phyloP scores from a whole-genome alignment of 2,329 filamentous ascomycete genomes.

The Penicillium polonicum region DNA sequence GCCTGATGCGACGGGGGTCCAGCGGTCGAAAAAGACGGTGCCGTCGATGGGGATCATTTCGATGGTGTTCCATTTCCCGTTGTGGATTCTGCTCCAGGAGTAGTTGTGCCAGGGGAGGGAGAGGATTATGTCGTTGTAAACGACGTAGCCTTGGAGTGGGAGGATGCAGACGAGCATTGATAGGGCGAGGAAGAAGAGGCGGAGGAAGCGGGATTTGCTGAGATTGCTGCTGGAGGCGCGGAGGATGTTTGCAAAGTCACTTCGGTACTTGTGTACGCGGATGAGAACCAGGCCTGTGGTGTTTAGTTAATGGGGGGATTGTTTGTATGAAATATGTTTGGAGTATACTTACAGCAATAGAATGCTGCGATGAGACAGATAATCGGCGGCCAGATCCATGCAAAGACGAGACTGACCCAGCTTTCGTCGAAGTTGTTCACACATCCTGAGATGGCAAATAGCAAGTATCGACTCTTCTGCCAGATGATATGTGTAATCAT shows the following conservation, averaged over 20 bases:
- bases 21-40: constrained; percentile 54
- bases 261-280: constrained; percentile 61
- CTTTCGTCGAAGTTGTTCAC: constrained; percentile 53
- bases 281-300: constrained; percentile 56
- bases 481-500: constrained; percentile 60
- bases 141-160: constrained; percentile 53
- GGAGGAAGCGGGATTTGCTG: constrained; percentile 60
- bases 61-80: constrained; percentile 51
- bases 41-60: constrained; percentile 49
- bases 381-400: constrained; percentile 57
- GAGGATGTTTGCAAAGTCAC: constrained; percentile 58
- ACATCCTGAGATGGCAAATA: constrained; percentile 62
- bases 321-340: background rate
- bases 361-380: constrained; percentile 54
- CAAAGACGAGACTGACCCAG: constrained; percentile 58
- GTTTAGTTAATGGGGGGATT: background rate
- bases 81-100: constrained; percentile 55
- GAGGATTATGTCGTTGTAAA: constrained; percentile 45
- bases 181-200: constrained; percentile 51
- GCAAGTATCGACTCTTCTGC: constrained; percentile 58
- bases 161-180: constrained; percentile 56
- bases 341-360: constrained; percentile 55
- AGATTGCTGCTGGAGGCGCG: constrained; percentile 51
- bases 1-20: constrained; percentile 55
- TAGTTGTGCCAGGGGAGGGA: constrained; percentile 44